Base-by-base conservation (phyloP, 192 early-diverging fungal species). In the Pilobolus umbonatus region DNA sequence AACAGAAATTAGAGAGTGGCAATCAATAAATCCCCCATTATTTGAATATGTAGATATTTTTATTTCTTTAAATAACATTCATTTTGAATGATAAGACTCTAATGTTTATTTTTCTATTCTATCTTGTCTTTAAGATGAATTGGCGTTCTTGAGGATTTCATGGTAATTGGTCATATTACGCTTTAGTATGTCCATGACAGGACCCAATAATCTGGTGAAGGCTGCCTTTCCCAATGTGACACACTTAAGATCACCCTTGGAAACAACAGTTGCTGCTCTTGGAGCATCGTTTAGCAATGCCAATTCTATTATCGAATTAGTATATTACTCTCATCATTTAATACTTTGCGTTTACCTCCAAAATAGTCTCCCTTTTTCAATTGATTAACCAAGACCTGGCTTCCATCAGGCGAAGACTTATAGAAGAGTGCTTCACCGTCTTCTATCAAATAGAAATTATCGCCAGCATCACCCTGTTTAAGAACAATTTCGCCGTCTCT, bases 121-220 rank as follows among this genome's bases (percentile, higher is more conserved):
- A 12, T 48, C 12, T 48, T 12, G 25, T 46, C 26, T 26, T n/a
- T n/a, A n/a, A n/a, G n/a, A 46, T 24, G 45, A 25, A 5, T 46
- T 3, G 3, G 24, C 45, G 11, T 46, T 19, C 7, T 52, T 64
- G 15, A 75, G 74, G 51, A 81, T 71, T 2, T 72, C 71, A 53
- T 79, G 75, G 69, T 98, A 98, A 74, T 96, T 95, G 45, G 76
- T 83, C 26, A 89, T 87, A 75, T 98, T 95, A 57, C 95, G 83
- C 62, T 94, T 88, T 60, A 98, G 84, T 42, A 98, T 98, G 64
- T 98, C 93, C 40, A 93, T 86, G 38, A 93, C 87, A 5, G 96
- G 96, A 11, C 96, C 96, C 2, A 98, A 79, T 40, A 98, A 77
- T 24, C 96, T 82, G 46, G 89, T 88, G 73, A 98, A 98, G 11